Evolutionary conservation across 2,329 filamentous ascomycete genomes (phyloP).

Genomic region (Acrocalymma vagum): DNA sequence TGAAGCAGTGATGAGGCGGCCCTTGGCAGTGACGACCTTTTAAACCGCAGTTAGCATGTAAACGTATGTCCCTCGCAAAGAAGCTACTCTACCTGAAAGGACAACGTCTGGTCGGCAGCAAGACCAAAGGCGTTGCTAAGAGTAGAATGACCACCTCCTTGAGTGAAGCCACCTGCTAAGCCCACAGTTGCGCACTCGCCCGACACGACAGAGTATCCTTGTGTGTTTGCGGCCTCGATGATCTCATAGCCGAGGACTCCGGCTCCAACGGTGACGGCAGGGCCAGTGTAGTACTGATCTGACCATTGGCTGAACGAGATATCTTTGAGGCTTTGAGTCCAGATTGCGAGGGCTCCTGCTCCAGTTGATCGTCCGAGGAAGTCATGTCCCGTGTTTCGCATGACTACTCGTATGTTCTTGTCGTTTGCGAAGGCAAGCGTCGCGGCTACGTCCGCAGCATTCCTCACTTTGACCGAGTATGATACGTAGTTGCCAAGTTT

Average conservation of each 20-base stretch:
- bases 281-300: slow-evolving; percentile 32
- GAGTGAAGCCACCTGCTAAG: slow-evolving; percentile 40
- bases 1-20: slow-evolving; percentile 36
- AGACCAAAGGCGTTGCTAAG: slow-evolving; percentile 32
- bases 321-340: slow-evolving; percentile 39
- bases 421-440: slow-evolving; percentile 32
- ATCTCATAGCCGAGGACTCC: slow-evolving; percentile 36
- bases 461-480: slow-evolving; percentile 48
- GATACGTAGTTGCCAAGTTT: slow-evolving; percentile 35
- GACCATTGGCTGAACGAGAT: slow-evolving; percentile 27
- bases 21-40: slow-evolving; percentile 43
- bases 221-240: slow-evolving; percentile 24
- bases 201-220: slow-evolving; percentile 30
- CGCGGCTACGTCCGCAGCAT: slow-evolving; percentile 17
- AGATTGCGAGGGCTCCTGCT: slow-evolving; percentile 34
- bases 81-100: too few relatives aligned
- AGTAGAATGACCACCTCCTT: slow-evolving; percentile 40
- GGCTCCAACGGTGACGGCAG: slow-evolving; percentile 34
- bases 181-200: slow-evolving; percentile 45
- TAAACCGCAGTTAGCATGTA: too few relatives aligned
- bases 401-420: slow-evolving; percentile 35
- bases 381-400: slow-evolving; percentile 38
- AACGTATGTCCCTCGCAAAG: too few relatives aligned
- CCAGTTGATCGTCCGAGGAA: slow-evolving; percentile 40
- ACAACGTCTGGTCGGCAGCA: slow-evolving; percentile 40